Evolutionary conservation across 2,329 filamentous ascomycete species (phyloP), one percentile per base, ranked within the genome.

Genomic region (Pseudogymnoascus sp.): DNA sequence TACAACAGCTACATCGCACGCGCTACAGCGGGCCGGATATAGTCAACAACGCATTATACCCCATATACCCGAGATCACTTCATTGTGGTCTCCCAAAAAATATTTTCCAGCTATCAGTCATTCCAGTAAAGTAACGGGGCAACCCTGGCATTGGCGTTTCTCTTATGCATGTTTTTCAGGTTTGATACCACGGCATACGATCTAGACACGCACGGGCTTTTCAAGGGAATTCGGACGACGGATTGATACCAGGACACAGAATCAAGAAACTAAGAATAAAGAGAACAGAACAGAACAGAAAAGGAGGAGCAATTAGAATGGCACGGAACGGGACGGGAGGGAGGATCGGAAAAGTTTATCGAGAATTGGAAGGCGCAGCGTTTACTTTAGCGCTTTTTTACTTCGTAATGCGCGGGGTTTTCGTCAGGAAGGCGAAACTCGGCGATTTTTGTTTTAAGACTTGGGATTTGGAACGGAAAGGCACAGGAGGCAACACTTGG

Each of bases 101-200:
- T 52, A 52, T 52, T 52, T 48, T 52, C 45, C 45, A 52, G 45
- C 45, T 52, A 52, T 52, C 45, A 52, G 45, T 52, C 45, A 52
- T 52, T 12, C 45, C 10, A 52, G 45, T 52, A 52, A 52, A 52
- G 45, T 52, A 52, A 52, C 8, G 45, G 45, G 45, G 45, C 45
- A 52, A 52, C 45, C 45, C 45, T 52, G 45, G 45, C 26, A 52
- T 33, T 52, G 45, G 45, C 45, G 45, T 52, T 52, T 52, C 45
- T 52, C 45, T 52, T 52, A 52, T 52, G 45, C 45, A 30, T 28
- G 45, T 52, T 52, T 52, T 52, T 52, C 45, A 12, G 45, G 45
- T 33, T 52, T 52, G 45, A 52, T 33, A 52, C 26, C 45, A 18
- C 5, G 45, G 45, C 45, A 52, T 33, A 52, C 26, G 45, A 52